phyloP scores from a whole-genome alignment of 2,329 filamentous ascomycete species.

The Mariannaea elegans region DNA sequence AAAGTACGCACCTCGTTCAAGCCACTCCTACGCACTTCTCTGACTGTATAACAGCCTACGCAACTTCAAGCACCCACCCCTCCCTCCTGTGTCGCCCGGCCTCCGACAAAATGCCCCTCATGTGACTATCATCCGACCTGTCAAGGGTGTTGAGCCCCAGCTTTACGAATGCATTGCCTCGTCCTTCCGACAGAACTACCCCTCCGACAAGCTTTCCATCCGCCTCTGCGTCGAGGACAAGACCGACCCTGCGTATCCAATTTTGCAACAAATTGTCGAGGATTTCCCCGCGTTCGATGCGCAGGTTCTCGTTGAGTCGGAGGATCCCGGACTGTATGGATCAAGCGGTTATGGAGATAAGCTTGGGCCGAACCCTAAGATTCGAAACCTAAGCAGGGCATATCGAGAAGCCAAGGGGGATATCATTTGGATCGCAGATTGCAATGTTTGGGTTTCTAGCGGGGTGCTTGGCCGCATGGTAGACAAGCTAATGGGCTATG shows the following conservation, averaged over 20 bases:
- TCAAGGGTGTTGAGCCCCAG: conserved; percentile 89
- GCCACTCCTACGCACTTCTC: background rate
- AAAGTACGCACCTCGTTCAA: conserved; percentile 54
- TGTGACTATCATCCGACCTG: conserved; percentile 90
- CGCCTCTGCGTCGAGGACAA: conserved; percentile 82
- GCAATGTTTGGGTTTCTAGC: conserved; percentile 90
- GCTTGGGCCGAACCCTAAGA: conserved; percentile 97
- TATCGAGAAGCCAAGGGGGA: conserved; percentile 90
- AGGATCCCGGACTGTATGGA: conserved; percentile 75
- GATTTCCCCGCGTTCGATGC: conserved; percentile 80
- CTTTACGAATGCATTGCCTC: conserved; percentile 93
- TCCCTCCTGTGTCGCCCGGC: conserved; percentile 59
- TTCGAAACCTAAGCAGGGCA: conserved; percentile 92
- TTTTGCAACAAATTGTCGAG: conserved; percentile 74
- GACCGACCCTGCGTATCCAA: conserved; percentile 78
- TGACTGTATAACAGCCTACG: conserved; percentile 53
- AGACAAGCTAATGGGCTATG: conserved; percentile 80
- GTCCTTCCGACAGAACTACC: conserved; percentile 85
- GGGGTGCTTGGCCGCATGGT: conserved; percentile 89
- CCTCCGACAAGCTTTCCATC: conserved; percentile 77
- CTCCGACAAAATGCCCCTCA: conserved; percentile 70
- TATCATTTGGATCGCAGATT: conserved; percentile 94
- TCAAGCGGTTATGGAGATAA: conserved; percentile 59
- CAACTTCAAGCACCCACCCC: conserved; percentile 60
- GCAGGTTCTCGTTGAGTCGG: conserved; percentile 79